These are phyloP conservation scores for apple (Malus domestica) DNA, from an alignment of 306 rosid genomes.

Conservation along the genomic window DNA sequence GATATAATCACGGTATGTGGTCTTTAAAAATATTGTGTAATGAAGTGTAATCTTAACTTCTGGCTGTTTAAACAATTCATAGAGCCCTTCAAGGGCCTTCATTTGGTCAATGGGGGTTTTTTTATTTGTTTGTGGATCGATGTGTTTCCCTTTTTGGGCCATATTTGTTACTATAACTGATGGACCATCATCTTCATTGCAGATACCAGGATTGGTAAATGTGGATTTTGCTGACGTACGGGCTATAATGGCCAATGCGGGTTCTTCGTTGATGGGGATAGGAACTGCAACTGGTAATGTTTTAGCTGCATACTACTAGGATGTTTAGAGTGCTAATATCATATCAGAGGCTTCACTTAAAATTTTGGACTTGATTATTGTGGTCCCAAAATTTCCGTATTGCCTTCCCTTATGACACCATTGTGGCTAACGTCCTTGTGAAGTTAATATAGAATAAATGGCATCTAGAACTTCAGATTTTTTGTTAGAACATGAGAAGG, in stretches of 20 bases:
- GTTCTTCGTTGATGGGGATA: conserved; percentile 91
- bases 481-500: background rate
- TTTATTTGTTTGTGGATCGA: background rate
- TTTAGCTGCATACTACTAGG: conserved; percentile 1
- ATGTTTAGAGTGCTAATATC: background rate
- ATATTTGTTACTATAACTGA: conserved; percentile 5
- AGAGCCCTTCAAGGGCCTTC: background rate
- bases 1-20: conserved; percentile 90
- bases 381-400: background rate
- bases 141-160: background rate
- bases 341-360: background rate
- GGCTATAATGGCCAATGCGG: conserved; percentile 94
- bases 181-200: conserved; percentile 27
- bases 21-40: background rate
- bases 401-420: background rate
- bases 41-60: background rate
- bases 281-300: conserved; percentile 83
- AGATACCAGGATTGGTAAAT: conserved; percentile 89
- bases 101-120: background rate
- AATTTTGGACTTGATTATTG: background rate
- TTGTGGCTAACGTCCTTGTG: background rate
- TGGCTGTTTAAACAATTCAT: background rate
- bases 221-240: conserved; percentile 96
- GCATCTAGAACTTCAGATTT: background rate
- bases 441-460: background rate